phyloP scores from a whole-genome alignment of 352 stramenopile genomes.

The Albugo laibachii region DNA sequence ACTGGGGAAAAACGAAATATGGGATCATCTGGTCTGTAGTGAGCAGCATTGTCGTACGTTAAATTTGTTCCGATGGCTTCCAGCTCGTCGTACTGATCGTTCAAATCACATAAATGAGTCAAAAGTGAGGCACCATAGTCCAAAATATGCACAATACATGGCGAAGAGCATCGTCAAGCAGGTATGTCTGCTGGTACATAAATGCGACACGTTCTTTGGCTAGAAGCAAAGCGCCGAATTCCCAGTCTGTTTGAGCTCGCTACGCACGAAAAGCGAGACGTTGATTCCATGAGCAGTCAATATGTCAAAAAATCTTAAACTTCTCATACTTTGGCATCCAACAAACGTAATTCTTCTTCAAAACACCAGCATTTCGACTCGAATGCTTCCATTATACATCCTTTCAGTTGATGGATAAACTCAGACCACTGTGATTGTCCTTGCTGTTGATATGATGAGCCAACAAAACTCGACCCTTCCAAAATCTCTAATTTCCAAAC shows the following conservation, averaged over 20 bases:
- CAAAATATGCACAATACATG: slow-evolving; percentile 22
- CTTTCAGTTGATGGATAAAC: slow-evolving; percentile 31
- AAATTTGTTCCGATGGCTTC: slow-evolving; percentile 50
- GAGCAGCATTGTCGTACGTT: slow-evolving; percentile 9
- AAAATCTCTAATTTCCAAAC: slow-evolving; percentile 73
- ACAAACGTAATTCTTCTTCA: slow-evolving; percentile 37
- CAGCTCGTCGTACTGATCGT: slow-evolving; percentile 42
- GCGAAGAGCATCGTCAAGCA: slow-evolving; percentile 62
- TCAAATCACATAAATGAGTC: background rate
- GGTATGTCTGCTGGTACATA: slow-evolving; percentile 71
- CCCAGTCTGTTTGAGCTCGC: slow-evolving; percentile 25
- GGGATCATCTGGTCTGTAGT: slow-evolving; percentile 5
- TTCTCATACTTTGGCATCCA: slow-evolving; percentile 32
- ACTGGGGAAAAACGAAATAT: slow-evolving; percentile 58
- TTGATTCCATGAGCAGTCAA: background rate
- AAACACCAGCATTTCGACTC: slow-evolving; percentile 60
- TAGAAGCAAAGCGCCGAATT: slow-evolving; percentile 63
- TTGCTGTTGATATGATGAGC: slow-evolving; percentile 35
- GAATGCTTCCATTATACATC: slow-evolving; percentile 74
- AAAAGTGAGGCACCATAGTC: background rate
- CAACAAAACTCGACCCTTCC: slow-evolving; percentile 42
- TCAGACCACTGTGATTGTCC: slow-evolving; percentile 68
- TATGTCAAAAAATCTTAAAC: background rate
- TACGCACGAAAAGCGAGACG: slow-evolving; percentile 2
- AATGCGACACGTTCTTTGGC: slow-evolving; percentile 58